Evolutionary conservation across 2,329 filamentous ascomycete genomes (phyloP).

Genomic region (Fusarium bulbicola): DNA sequence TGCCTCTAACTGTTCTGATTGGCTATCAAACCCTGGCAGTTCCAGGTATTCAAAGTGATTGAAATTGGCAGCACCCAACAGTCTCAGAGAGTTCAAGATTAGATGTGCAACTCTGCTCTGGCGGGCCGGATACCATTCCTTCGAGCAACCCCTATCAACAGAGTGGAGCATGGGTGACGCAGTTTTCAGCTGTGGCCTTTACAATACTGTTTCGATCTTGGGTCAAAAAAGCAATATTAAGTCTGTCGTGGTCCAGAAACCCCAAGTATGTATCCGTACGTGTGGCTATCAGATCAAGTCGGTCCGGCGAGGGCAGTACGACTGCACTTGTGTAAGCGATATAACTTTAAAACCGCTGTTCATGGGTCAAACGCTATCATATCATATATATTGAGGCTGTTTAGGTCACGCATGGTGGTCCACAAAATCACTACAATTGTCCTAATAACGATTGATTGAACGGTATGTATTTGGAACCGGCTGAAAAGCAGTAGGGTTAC

Average conservation of each 20-base stretch:
- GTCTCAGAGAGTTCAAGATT: conserved; percentile 19
- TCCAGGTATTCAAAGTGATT: not conserved
- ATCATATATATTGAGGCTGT: not conserved
- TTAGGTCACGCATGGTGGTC: not conserved
- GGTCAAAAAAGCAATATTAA: conserved; percentile 20
- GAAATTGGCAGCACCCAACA: not conserved
- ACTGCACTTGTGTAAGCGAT: not conserved
- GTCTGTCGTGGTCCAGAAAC: conserved; percentile 10
- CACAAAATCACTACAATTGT: not conserved
- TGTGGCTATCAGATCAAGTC: not conserved
- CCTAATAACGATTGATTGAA: not conserved
- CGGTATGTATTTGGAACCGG: not conserved
- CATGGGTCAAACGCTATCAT: not conserved
- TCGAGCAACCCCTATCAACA: conserved; percentile 14
- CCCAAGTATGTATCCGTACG: not conserved
- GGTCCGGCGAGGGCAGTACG: not conserved
- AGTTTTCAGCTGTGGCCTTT: conserved; percentile 30
- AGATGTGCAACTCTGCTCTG: conserved; percentile 35
- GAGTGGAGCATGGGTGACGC: conserved; percentile 8
- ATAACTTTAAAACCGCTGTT: not conserved
- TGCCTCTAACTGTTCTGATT: conserved; percentile 5
- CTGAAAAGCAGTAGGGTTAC: conserved; percentile 11
- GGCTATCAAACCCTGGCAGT: conserved; percentile 1
- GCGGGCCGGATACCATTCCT: conserved; percentile 36
- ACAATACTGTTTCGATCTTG: conserved; percentile 17